Base-by-base conservation (phyloP, 371 early-diverging fungal genomes). In the Rhizopus arrhizus region DNA sequence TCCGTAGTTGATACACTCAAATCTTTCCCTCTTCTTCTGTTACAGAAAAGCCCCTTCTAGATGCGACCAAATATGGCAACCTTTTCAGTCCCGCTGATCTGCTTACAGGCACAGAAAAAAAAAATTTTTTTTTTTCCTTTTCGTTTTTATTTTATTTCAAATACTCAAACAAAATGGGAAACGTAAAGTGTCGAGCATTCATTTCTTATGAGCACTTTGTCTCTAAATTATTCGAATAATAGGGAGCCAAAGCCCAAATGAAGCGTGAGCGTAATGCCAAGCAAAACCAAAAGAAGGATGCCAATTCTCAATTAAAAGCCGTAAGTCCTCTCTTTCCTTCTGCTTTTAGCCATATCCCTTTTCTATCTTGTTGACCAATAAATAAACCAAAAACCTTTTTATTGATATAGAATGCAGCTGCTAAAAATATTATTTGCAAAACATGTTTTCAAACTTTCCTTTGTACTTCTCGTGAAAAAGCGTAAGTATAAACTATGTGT, bases 361-460 rank as follows among this genome's bases (percentile, higher is more conserved):
- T 34, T n/a, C 13, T 53, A 32, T 35, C 40, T 22, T 22, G 22
- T 22, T 22, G 22, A 22, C 22, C 0, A 22, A 22, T 22, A 22
- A 22, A 22, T 22, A 22, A 22, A 22, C 22, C 22, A 22, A 22
- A 22, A 22, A 22, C 22, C 22, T 32, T 34, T 15, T 54, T 55
- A 38, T 57, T 47, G 41, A 35, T 15, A 52, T 75, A 90, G 89
- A 93, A 95, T 69, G 87, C 85, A 57, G 82, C 85, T 45, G 94
- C 93, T 48, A 91, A 88, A 76, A 91, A 73, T 66, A 86, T 91
- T 61, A 81, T 89, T 43, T 95, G 95, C 74, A 67, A 71, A 42
- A 74, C 84, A 8, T 95, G 95, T 80, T 74, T 84, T 43, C 89
- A 90, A 70, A 91, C 93, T 31, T 95, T 94, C 78, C 77, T 95